Evolutionary conservation across 768 basidiomycete species (phyloP).

Genomic region (Lepiota subincarnata): DNA sequence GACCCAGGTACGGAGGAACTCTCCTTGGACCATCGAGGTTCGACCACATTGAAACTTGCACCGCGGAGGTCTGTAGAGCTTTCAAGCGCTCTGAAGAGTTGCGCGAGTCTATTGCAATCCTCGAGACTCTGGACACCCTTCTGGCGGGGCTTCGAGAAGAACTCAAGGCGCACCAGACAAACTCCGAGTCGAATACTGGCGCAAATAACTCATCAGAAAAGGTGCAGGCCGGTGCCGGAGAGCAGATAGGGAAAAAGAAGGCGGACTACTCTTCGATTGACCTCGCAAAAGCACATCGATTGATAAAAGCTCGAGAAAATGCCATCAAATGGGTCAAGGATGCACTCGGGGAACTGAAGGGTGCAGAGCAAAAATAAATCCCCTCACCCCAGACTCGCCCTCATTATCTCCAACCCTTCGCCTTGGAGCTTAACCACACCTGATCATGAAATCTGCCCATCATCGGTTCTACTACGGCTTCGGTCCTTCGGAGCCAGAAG

Average conservation of each 20-base stretch:
- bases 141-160: slow-evolving; percentile 53
- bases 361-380: neutral
- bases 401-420: neutral
- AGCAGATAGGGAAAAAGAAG: slow-evolving; percentile 18
- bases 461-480: neutral
- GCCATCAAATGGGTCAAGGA: slow-evolving; percentile 58
- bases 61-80: slow-evolving; percentile 65
- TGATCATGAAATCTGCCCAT: neutral
- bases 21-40: slow-evolving; percentile 76
- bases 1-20: slow-evolving; percentile 77
- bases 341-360: neutral
- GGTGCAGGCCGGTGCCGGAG: neutral
- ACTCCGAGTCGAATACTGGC: neutral
- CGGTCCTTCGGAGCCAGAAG: neutral
- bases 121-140: slow-evolving; percentile 59
- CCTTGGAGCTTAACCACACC: neutral
- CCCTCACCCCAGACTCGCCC: neutral
- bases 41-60: slow-evolving; percentile 71
- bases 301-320: slow-evolving; percentile 66
- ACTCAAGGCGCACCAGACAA: slow-evolving; percentile 20
- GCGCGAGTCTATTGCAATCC: slow-evolving; percentile 51
- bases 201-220: neutral
- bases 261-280: slow-evolving; percentile 56
- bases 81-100: slow-evolving; percentile 70
- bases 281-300: slow-evolving; percentile 57